Percentiles rank a stretch among this genome's conserved stretches.
These are phyloP conservation scores for Epichloe uncinata DNA, from an alignment of 2,329 filamentous ascomycete species.

Conservation along the genomic window DNA sequence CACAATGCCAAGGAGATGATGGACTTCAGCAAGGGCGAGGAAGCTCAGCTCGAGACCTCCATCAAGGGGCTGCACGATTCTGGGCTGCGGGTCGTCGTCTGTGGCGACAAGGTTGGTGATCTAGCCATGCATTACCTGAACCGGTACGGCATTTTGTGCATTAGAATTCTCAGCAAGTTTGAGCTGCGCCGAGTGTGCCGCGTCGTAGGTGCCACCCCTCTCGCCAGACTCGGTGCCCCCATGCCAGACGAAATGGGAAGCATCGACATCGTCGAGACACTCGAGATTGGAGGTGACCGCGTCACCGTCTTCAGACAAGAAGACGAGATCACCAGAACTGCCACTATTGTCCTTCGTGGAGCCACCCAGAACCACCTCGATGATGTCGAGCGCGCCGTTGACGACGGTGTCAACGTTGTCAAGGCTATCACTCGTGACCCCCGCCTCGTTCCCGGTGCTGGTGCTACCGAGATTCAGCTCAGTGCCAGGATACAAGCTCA, in stretches of 20 bases:
- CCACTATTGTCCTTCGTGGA: conserved; percentile 85
- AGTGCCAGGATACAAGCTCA: conserved; percentile 83
- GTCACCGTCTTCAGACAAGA: conserved; percentile 98
- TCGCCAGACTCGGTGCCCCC: conserved; percentile 86
- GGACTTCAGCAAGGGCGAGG: conserved; percentile 95
- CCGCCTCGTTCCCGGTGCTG: conserved; percentile 82
- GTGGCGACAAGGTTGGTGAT: conserved; percentile 88
- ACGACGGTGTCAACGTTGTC: conserved; percentile 96
- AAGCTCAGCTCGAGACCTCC: conserved; percentile 73
- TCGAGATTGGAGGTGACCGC: conserved; percentile 94
- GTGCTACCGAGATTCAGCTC: conserved; percentile 87
- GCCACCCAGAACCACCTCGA: conserved; percentile 98
- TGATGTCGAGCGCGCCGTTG: conserved; percentile 90
- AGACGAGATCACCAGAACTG: conserved; percentile 78
- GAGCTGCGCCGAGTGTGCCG: conserved; percentile 90
- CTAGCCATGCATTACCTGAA: conserved; percentile 96
- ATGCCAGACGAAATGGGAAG: conserved; percentile 99
- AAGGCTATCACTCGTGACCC: conserved; percentile 95
- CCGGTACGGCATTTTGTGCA: conserved; percentile 87
- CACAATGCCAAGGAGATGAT: conserved; percentile 99
- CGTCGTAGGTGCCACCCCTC: conserved; percentile 90
- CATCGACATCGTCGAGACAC: conserved; percentile 88
- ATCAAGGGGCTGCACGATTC: conserved; percentile 96
- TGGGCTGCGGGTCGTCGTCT: conserved; percentile 80
- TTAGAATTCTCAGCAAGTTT: conserved; percentile 97